Evolutionary conservation across 2,329 filamentous ascomycete species (phyloP).

Genomic region (Tolypocladium amazonense): DNA sequence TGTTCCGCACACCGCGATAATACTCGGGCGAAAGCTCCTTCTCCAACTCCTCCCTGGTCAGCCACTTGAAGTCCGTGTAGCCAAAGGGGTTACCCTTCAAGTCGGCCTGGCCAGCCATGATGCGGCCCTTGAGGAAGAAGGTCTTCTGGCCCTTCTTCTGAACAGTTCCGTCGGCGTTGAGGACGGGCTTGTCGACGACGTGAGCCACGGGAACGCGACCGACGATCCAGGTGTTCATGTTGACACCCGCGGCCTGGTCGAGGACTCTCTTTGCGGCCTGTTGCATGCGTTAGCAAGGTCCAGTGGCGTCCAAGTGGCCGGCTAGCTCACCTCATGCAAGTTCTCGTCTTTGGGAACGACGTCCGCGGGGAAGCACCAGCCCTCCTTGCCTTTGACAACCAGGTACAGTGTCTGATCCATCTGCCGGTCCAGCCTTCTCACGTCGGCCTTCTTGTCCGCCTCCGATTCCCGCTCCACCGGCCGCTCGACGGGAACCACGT

Average conservation of each 20-base stretch:
- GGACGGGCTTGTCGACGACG: slow-evolving; percentile 45
- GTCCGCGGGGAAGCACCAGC: slow-evolving; percentile 77
- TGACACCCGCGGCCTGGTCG: slow-evolving; percentile 65
- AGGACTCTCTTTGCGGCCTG: slow-evolving; percentile 78
- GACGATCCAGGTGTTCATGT: slow-evolving; percentile 99
- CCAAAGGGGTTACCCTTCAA: slow-evolving; percentile 61
- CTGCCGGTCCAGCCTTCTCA: slow-evolving; percentile 66
- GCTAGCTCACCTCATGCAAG: slow-evolving; percentile 63
- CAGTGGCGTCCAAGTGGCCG: neutral
- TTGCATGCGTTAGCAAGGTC: neutral
- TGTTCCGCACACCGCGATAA: slow-evolving; percentile 66
- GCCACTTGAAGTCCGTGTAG: slow-evolving; percentile 79
- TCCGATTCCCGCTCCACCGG: slow-evolving; percentile 63
- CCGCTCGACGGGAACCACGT: slow-evolving; percentile 57
- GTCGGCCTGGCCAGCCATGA: slow-evolving; percentile 93
- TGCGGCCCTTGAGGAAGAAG: slow-evolving; percentile 93
- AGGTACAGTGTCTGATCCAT: slow-evolving; percentile 80
- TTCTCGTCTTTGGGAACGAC: slow-evolving; percentile 60
- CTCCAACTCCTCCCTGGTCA: slow-evolving; percentile 79
- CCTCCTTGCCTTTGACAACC: slow-evolving; percentile 63
- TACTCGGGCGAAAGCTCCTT: slow-evolving; percentile 56
- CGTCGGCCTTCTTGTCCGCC: slow-evolving; percentile 67
- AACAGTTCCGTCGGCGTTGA: slow-evolving; percentile 31
- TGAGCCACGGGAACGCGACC: slow-evolving; percentile 84
- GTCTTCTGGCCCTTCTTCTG: slow-evolving; percentile 60